Conservation (phyloP, 345 rosid species). For the Eucalyptus pumila region DNA sequence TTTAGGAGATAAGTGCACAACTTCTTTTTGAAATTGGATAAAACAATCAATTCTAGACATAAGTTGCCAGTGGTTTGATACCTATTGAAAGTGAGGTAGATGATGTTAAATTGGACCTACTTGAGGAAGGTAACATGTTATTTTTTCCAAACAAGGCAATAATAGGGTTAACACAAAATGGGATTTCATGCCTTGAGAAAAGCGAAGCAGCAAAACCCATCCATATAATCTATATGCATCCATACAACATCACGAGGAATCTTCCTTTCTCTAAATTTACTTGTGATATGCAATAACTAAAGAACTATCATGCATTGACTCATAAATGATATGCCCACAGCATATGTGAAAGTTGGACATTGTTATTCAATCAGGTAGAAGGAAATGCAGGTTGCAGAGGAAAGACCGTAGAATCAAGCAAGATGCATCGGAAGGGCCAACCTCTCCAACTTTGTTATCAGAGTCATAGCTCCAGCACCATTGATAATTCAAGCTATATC, state of each 20-base stretch:
- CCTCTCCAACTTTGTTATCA: no score
- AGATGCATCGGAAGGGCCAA: no score
- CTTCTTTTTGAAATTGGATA: not conserved
- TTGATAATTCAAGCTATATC: no score
- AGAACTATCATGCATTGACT: not conserved
- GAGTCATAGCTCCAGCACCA: no score
- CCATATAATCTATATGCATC: slow-evolving; percentile 55
- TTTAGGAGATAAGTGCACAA: not conserved
- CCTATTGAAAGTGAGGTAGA: no score
- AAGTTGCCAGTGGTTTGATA: no score
- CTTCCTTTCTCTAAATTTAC: slow-evolving; percentile 51
- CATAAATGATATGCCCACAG: not conserved
- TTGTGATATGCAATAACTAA: slow-evolving; percentile 34
- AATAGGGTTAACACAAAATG: not conserved
- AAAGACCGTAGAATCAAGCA: no score
- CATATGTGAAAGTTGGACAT: not conserved
- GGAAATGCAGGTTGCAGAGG: not conserved
- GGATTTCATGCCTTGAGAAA: slow-evolving; percentile 55
- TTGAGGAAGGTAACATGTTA: no score
- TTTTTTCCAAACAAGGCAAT: not conserved
- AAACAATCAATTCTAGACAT: no score
- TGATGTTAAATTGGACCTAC: no score
- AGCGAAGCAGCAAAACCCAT: slow-evolving; percentile 91
- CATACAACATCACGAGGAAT: slow-evolving; percentile 89
- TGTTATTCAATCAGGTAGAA: not conserved